phyloP scores from a whole-genome alignment of 192 early-diverging fungal genomes.

The Entomortierella chlamydospora region DNA sequence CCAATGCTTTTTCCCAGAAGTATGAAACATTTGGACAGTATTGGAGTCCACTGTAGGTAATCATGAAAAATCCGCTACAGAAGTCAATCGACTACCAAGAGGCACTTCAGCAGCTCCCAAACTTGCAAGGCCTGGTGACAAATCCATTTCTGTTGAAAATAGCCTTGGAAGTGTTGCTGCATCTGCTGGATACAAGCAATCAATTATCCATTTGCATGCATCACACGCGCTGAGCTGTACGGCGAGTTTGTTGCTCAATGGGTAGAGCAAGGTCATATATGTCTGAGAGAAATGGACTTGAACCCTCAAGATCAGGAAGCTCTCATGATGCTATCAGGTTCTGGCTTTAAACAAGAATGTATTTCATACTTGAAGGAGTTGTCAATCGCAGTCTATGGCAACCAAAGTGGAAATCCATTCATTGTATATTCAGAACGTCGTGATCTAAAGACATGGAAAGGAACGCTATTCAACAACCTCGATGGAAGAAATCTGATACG shows the following conservation, averaged over 20 bases:
- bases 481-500: too few relatives aligned
- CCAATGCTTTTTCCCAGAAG: too few relatives aligned
- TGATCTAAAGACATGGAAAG: too few relatives aligned
- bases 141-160: slow-evolving; percentile 23
- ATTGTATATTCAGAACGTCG: too few relatives aligned
- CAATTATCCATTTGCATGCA: neutral
- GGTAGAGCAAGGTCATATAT: neutral
- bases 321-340: neutral
- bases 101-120: neutral
- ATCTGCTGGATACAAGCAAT: neutral
- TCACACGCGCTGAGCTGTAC: slow-evolving; percentile 10
- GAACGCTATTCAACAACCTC: too few relatives aligned
- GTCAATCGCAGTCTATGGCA: neutral
- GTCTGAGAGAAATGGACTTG: neutral
- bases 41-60: too few relatives aligned
- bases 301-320: neutral
- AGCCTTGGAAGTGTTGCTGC: slow-evolving; percentile 1
- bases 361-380: neutral
- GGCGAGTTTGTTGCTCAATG: slow-evolving; percentile 4
- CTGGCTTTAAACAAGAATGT: neutral
- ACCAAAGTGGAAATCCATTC: too few relatives aligned
- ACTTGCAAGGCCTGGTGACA: slow-evolving; percentile 14
- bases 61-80: too few relatives aligned
- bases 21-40: too few relatives aligned
- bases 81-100: too few relatives aligned